phyloP scores from a whole-genome alignment of 2,329 filamentous ascomycete genomes.

The Tolypocladium cylindrosporum region DNA sequence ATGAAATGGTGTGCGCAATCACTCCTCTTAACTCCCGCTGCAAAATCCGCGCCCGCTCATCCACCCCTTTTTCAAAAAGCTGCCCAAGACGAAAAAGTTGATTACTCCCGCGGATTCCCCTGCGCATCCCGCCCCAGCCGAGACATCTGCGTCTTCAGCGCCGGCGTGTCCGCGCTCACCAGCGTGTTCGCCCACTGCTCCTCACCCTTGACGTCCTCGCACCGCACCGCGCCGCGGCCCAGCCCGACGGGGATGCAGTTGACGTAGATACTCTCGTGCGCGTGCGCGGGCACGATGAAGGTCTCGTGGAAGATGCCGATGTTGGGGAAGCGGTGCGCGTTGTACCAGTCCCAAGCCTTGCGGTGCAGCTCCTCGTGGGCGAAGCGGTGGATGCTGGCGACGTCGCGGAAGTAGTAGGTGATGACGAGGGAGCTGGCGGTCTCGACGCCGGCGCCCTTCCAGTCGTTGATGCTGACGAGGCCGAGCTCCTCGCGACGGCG shows the following conservation, averaged over 20 bases:
- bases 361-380: conserved; percentile 39
- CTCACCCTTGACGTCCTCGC: conserved; percentile 10
- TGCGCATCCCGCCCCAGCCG: conserved; percentile 18
- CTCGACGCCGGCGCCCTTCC: conserved; percentile 24
- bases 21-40: not conserved
- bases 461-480: conserved; percentile 32
- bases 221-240: conserved; percentile 17
- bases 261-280: conserved; percentile 42
- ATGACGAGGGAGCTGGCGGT: conserved; percentile 31
- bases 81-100: not conserved
- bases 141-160: conserved; percentile 23
- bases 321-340: conserved; percentile 23
- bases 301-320: conserved; percentile 46
- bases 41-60: not conserved
- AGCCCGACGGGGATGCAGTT: conserved; percentile 30
- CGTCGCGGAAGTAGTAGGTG: conserved; percentile 40
- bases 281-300: conserved; percentile 31
- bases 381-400: conserved; percentile 39
- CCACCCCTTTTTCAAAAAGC: no score
- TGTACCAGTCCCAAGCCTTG: conserved; percentile 39
- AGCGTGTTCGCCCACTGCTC: conserved; percentile 23
- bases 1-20: no score
- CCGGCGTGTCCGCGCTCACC: conserved; percentile 19
- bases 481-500: conserved; percentile 32
- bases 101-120: conserved; percentile 7